These are phyloP conservation scores for Trichopus zeylanicus DNA, from an alignment of 116 monocot genomes.

Conservation along the genomic window DNA sequence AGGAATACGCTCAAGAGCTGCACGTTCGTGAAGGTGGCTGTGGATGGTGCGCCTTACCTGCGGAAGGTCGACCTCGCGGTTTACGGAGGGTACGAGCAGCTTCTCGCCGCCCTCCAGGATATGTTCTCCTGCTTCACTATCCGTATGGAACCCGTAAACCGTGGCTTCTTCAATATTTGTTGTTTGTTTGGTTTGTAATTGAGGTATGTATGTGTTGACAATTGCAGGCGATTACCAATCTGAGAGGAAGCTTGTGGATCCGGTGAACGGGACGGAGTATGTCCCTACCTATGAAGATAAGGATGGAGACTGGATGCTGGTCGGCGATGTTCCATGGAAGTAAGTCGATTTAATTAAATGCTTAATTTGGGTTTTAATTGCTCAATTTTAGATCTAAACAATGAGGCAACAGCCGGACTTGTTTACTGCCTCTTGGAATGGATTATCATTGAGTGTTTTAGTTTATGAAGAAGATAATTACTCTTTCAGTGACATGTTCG, in stretches of 20 bases:
- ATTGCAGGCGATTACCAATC: conserved; percentile 18
- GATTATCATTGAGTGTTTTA: no score
- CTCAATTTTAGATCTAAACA: background rate
- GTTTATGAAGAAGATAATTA: no score
- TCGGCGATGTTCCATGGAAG: conserved; percentile 42
- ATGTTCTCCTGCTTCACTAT: conserved; percentile 81
- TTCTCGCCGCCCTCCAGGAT: conserved; percentile 53
- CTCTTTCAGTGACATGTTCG: no score
- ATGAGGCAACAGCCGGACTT: no score
- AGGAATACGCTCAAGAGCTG: conserved; percentile 51
- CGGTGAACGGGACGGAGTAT: conserved; percentile 69
- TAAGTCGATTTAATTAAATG: no score
- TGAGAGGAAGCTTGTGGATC: conserved; percentile 78
- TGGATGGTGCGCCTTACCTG: conserved; percentile 79
- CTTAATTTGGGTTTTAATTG: background rate
- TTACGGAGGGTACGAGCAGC: conserved; percentile 50
- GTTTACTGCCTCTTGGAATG: no score
- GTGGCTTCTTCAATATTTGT: background rate
- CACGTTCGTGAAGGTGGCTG: conserved; percentile 72
- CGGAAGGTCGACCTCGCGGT: conserved; percentile 67
- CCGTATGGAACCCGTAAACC: no score
- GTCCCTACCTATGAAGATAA: conserved; percentile 53
- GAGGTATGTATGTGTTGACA: background rate
- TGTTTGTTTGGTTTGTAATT: background rate
- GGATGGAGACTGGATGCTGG: conserved; percentile 47